phyloP scores from a whole-genome alignment of 768 basidiomycete species.

The Russula compacta region DNA sequence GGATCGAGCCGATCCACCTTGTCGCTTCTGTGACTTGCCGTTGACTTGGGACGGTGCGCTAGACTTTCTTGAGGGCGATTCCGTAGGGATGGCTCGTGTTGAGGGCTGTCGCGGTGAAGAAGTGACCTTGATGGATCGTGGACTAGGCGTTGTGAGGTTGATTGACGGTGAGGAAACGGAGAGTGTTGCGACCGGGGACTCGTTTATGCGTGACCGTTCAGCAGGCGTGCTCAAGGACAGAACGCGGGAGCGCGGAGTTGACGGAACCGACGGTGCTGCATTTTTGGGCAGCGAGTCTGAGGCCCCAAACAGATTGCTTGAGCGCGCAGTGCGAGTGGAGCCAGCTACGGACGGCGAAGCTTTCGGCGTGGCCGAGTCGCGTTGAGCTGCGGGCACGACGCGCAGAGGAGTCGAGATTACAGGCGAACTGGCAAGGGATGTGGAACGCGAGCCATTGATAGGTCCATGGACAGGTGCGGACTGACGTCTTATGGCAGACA shows the following conservation, averaged over 20 bases:
- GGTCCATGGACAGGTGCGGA: constrained; percentile 19
- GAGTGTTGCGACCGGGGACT: constrained; percentile 16
- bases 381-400: constrained; percentile 14
- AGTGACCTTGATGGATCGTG: constrained; percentile 6
- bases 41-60: constrained; percentile 22
- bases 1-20: constrained; percentile 16
- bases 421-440: constrained; percentile 23
- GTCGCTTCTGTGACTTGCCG: constrained; percentile 22
- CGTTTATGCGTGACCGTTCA: constrained; percentile 24
- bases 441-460: constrained; percentile 22
- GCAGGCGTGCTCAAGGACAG: constrained; percentile 37
- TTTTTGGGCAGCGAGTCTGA: constrained; percentile 16
- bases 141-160: constrained; percentile 16
- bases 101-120: constrained; percentile 11
- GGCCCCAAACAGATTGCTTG: constrained; percentile 20
- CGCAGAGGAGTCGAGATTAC: constrained; percentile 23
- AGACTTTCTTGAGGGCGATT: constrained; percentile 17
- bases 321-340: constrained; percentile 23
- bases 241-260: constrained; percentile 35
- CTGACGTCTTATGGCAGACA: constrained; percentile 20
- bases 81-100: constrained; percentile 20
- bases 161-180: constrained; percentile 14
- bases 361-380: neutral
- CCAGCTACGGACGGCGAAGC: constrained; percentile 26
- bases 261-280: constrained; percentile 15